Conservation (phyloP, 129 eudicot species). For the Ambrosia artemisiifolia region DNA sequence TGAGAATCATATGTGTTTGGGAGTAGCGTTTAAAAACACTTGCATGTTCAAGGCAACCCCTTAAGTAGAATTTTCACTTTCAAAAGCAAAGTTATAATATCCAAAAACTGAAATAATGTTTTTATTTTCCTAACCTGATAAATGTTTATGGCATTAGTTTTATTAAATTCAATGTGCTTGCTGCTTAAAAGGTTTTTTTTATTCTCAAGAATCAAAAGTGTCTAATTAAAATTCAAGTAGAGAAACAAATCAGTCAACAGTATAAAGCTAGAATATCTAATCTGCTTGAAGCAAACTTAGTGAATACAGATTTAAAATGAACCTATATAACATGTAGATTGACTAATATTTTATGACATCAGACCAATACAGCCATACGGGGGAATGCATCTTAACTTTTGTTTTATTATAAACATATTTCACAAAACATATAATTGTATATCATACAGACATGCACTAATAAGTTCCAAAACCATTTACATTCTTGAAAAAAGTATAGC, state of each 20-base stretch:
- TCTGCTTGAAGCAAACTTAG: background rate
- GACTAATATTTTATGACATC: background rate
- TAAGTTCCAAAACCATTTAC: background rate
- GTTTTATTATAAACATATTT: background rate
- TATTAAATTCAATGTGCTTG: background rate
- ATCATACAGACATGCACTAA: background rate
- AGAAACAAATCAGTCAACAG: background rate
- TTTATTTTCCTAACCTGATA: background rate
- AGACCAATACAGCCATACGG: background rate
- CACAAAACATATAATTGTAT: background rate
- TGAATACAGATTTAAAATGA: background rate
- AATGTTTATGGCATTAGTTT: background rate
- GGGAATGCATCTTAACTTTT: background rate
- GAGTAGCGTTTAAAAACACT: background rate
- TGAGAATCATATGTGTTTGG: background rate
- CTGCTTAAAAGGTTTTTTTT: background rate
- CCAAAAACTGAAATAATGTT: background rate
- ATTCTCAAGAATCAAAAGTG: background rate
- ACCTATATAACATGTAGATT: background rate
- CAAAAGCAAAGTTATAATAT: background rate
- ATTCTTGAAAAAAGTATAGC: background rate
- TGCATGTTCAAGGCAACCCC: background rate
- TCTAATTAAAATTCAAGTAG: background rate
- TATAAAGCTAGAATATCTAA: background rate
- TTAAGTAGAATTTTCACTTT: background rate